Evolutionary conservation across 164 flowering plant genomes (phyloP), one percentile per base, ranked within the genome.

Genomic region (Amborella trichopoda): DNA sequence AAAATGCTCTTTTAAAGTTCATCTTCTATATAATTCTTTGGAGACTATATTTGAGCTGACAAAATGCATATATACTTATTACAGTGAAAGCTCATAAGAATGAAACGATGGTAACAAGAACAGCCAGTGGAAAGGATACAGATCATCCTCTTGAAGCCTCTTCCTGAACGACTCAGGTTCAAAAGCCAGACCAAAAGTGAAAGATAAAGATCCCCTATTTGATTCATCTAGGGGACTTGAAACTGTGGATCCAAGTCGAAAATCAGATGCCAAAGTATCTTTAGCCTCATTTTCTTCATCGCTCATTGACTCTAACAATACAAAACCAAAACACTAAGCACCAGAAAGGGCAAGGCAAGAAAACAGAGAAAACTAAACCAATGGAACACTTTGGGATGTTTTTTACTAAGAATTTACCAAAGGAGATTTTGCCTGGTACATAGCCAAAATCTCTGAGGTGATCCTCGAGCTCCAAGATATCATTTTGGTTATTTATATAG

Each of bases 61-160:
- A n/a, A n/a, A n/a, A n/a, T n/a, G n/a, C n/a, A n/a, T n/a, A n/a
- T n/a, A n/a, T n/a, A n/a, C n/a, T n/a, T n/a, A n/a, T n/a, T n/a
- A n/a, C n/a, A n/a, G n/a, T n/a, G n/a, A n/a, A n/a, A n/a, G n/a
- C n/a, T n/a, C n/a, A n/a, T n/a, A n/a, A n/a, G n/a, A n/a, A n/a
- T n/a, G n/a, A n/a, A n/a, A n/a, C n/a, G n/a, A n/a, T n/a, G n/a
- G n/a, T n/a, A n/a, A n/a, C n/a, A n/a, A n/a, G n/a, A n/a, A n/a
- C n/a, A n/a, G n/a, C n/a, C n/a, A n/a, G n/a, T n/a, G n/a, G 20
- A 3, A 66, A 73, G 89, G 84, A 76, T 82, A 82, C 96, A 75
- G 37, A 48, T 66, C 34, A 44, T 80, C 80, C n/a, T 72, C 80
- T 36, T 72, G 76, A 26, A 72, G 42, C 47, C 43, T 52, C 54